A percentile compares a stretch with the other conserved stretches of the same genome.
phyloP scores from a whole-genome alignment of 176 grass and related monocot species.

The Elymus sibiricus region DNA sequence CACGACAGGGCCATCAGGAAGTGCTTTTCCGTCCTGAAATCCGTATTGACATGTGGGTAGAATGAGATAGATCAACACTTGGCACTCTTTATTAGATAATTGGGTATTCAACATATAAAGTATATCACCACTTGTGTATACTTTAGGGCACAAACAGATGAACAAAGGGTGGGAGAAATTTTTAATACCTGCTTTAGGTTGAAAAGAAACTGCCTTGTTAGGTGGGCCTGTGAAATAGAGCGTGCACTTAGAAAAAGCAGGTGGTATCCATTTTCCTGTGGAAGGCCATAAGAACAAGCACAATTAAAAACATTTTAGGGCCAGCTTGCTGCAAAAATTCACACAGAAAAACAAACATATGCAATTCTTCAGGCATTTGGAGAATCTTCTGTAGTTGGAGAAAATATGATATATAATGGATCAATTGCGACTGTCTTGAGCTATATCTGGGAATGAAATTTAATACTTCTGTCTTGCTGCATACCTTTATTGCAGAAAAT shows the following conservation, averaged over 20 bases:
- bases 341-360: background rate
- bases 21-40: slow-evolving; percentile 89
- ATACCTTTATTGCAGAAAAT: slow-evolving; percentile 98
- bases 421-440: slow-evolving; percentile 1
- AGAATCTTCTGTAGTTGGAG: background rate
- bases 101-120: background rate
- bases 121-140: background rate
- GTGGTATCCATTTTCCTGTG: slow-evolving; percentile 95
- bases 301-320: slow-evolving; percentile 14
- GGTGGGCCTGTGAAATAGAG: slow-evolving; percentile 93
- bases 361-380: background rate
- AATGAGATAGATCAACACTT: slow-evolving; percentile 23
- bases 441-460: slow-evolving; percentile 1
- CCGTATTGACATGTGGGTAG: slow-evolving; percentile 14
- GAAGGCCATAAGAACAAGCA: slow-evolving; percentile 31
- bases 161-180: background rate
- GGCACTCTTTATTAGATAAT: slow-evolving; percentile 19
- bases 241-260: slow-evolving; percentile 89
- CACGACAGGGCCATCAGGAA: slow-evolving; percentile 94
- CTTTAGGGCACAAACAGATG: background rate
- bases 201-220: slow-evolving; percentile 87
- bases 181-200: slow-evolving; percentile 86
- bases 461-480: background rate
- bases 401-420: background rate
- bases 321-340: background rate